Evolutionary conservation across 257 asterid species (phyloP).

Genomic region (Agastache rugosa): DNA sequence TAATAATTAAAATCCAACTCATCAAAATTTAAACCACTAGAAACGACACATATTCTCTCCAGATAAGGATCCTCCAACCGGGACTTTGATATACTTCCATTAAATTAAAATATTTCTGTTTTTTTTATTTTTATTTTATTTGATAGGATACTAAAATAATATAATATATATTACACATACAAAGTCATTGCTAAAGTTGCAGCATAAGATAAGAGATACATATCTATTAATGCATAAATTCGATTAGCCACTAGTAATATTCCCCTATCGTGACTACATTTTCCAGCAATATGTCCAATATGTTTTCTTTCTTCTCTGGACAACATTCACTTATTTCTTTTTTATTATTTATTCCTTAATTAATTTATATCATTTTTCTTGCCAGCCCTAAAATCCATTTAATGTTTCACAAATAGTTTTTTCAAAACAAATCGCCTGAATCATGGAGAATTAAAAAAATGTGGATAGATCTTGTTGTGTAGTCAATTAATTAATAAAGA

Average conservation of each 20-base stretch:
- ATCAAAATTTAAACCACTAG: background rate
- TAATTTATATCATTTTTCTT: background rate
- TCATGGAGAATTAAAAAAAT: background rate
- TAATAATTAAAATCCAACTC: background rate
- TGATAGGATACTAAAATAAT: constrained; percentile 16
- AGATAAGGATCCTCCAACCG: constrained; percentile 31
- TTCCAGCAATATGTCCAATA: constrained; percentile 16
- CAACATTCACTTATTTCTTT: constrained; percentile 8
- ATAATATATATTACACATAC: background rate
- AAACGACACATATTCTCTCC: constrained; percentile 29
- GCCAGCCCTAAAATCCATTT: constrained; percentile 21
- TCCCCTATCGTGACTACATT: constrained; percentile 27
- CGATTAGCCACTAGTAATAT: constrained; percentile 35
- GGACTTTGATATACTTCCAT: background rate
- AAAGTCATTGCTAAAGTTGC: constrained; percentile 34
- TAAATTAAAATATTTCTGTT: background rate
- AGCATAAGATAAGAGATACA: constrained; percentile 38
- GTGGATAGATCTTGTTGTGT: background rate
- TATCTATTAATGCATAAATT: constrained; percentile 27
- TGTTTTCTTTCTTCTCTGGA: constrained; percentile 14
- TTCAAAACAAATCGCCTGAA: background rate
- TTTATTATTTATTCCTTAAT: background rate
- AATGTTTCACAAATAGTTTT: background rate
- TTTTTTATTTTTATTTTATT: no score
- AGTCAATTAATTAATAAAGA: background rate